A percentile compares a stretch with the other conserved stretches of the same genome.
Conservation (phyloP, 129 eudicot species). For the Artemisia argyi region DNA sequence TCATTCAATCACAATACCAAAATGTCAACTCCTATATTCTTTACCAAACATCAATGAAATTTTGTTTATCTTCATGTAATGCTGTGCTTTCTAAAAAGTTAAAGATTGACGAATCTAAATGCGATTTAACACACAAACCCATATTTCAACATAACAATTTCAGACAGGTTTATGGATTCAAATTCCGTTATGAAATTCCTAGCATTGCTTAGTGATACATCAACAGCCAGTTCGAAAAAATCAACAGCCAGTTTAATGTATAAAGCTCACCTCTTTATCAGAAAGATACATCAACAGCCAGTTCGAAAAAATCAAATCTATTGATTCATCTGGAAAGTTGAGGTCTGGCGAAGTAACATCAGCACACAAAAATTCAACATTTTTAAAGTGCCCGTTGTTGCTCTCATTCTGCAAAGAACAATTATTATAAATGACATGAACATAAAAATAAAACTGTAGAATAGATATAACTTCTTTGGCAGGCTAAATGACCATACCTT, state of each 20-base stretch:
- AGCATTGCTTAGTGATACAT: neutral
- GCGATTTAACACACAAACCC: neutral
- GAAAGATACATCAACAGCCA: constrained; percentile 99
- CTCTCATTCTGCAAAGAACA: constrained; percentile 76
- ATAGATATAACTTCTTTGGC: constrained; percentile 10
- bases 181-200: no score
- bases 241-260: neutral
- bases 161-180: neutral
- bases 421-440: neutral
- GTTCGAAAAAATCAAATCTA: constrained; percentile 93
- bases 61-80: neutral
- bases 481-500: constrained; percentile 49
- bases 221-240: neutral
- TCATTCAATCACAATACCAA: neutral
- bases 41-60: neutral
- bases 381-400: constrained; percentile 72
- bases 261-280: constrained; percentile 69
- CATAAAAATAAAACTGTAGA: neutral
- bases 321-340: constrained; percentile 60
- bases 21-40: neutral
- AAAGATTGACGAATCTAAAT: neutral
- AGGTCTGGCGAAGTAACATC: constrained; percentile 91
- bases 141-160: neutral
- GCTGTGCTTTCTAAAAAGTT: neutral
- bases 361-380: constrained; percentile 91